A percentile compares a stretch with the other conserved stretches of the same genome.
phyloP scores from a whole-genome alignment of 805 yeast species.

The Kuraishia piskuri region DNA sequence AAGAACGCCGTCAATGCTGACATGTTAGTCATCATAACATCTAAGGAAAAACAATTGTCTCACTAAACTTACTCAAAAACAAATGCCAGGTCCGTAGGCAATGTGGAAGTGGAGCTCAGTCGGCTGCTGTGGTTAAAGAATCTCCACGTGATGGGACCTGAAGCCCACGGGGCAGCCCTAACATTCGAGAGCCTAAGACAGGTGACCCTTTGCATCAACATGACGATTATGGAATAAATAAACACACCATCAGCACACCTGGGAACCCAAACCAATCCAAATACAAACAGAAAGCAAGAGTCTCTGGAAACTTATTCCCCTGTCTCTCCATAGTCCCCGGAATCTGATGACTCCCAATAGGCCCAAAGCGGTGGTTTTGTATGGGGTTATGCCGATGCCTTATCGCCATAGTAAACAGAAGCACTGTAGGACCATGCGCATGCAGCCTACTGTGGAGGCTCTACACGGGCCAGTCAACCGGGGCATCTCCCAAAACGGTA shows the following conservation, averaged over 20 bases:
- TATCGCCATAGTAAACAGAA: background rate
- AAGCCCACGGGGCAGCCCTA: background rate
- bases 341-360: background rate
- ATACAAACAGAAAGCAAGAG: too few relatives aligned
- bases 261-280: too few relatives aligned
- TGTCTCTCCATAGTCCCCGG: too few relatives aligned
- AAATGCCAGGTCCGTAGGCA: slow-evolving; percentile 16
- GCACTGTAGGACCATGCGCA: too few relatives aligned
- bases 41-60: slow-evolving; percentile 10
- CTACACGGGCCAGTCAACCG: background rate
- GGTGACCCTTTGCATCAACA: background rate
- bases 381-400: background rate
- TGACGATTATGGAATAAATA: too few relatives aligned
- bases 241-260: too few relatives aligned
- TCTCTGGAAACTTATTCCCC: too few relatives aligned
- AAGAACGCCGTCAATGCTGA: slow-evolving; percentile 79
- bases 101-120: background rate
- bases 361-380: background rate
- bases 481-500: background rate
- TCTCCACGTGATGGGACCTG: background rate
- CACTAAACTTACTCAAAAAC: slow-evolving; percentile 20
- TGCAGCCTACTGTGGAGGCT: background rate
- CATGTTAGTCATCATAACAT: slow-evolving; percentile 24
- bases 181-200: too few relatives aligned
- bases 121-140: background rate